A percentile compares a stretch with the other conserved stretches of the same genome.
Conservation (phyloP, 495 filamentous ascomycete species). For the Penicillium psychrofluorescens region DNA sequence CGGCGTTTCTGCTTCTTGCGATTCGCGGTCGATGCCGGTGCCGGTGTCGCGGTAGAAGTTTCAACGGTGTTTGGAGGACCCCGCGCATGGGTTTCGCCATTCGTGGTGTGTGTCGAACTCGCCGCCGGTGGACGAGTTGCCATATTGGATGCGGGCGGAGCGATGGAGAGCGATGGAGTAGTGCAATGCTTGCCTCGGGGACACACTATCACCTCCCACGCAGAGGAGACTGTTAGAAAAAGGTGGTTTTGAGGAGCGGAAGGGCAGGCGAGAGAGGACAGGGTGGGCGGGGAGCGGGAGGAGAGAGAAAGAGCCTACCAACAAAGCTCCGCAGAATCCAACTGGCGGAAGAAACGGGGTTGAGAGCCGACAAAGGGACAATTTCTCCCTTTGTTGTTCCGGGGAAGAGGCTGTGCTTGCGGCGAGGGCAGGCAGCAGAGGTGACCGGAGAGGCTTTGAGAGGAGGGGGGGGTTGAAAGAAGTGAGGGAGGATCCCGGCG, state of each 20-base stretch:
- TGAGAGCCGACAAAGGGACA: constrained; percentile 3
- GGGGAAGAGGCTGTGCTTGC: too few relatives aligned
- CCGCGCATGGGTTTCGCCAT: constrained; percentile 23
- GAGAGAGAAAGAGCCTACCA: constrained; percentile 24
- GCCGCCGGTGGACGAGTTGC: constrained; percentile 19
- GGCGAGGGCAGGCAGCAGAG: too few relatives aligned
- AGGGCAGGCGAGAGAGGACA: constrained; percentile 15
- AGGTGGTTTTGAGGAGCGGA: constrained; percentile 1
- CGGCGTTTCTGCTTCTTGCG: constrained; percentile 89
- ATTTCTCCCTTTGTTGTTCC: constrained; percentile 8
- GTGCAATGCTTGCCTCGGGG: constrained; percentile 9
- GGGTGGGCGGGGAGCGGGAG: constrained; percentile 22
- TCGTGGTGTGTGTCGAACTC: constrained; percentile 28
- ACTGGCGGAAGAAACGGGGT: background rate
- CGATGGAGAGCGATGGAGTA: constrained; percentile 11
- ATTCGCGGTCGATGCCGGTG: constrained; percentile 50
- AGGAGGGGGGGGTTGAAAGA: constrained; percentile 19
- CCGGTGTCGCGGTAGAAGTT: constrained; percentile 20
- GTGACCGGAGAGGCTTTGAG: background rate
- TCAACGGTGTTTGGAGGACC: constrained; percentile 16
- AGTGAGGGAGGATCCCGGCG: constrained; percentile 15
- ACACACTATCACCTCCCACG: constrained; percentile 1
- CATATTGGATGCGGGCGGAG: constrained; percentile 23
- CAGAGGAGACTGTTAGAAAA: background rate
- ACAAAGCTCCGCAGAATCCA: constrained; percentile 26